A percentile compares a stretch with the other conserved stretches of the same genome.
Conservation (phyloP, 1,284 basidiomycete species). For the Apiotrichum veenhuisii region DNA sequence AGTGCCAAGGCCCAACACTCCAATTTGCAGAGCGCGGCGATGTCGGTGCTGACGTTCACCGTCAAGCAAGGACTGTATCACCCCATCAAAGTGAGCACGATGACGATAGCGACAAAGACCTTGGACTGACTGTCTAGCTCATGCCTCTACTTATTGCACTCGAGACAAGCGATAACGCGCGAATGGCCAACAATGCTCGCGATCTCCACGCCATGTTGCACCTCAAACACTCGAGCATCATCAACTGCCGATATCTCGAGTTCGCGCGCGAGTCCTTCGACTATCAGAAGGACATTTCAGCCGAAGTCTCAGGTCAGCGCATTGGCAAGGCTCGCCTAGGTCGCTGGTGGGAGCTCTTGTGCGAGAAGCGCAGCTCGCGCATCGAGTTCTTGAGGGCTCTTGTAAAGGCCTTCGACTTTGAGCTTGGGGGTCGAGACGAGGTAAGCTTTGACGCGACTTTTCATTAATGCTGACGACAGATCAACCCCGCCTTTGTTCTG, state of each 20-base stretch:
- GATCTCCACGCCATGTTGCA: constrained; percentile 78
- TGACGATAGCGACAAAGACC: not conserved
- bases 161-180: constrained; percentile 69
- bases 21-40: constrained; percentile 73
- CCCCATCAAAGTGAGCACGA: constrained; percentile 77
- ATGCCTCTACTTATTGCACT: constrained; percentile 89
- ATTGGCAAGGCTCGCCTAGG: constrained; percentile 63
- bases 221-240: constrained; percentile 80
- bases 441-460: constrained; percentile 44
- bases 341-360: constrained; percentile 83
- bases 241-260: constrained; percentile 77
- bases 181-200: constrained; percentile 69
- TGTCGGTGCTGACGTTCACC: constrained; percentile 87
- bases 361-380: constrained; percentile 78
- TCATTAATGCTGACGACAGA: constrained; percentile 50
- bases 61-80: constrained; percentile 93
- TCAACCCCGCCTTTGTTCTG: constrained; percentile 74
- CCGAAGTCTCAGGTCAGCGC: constrained; percentile 40
- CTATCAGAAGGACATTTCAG: constrained; percentile 66
- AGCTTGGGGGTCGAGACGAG: constrained; percentile 39
- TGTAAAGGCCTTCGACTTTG: constrained; percentile 72
- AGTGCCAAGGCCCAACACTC: constrained; percentile 69
- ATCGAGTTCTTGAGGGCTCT: constrained; percentile 84
- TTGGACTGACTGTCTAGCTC: constrained; percentile 56
- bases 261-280: constrained; percentile 75